Conservation (phyloP, 2,329 filamentous ascomycete genomes). For the Anthostomella pinea region DNA sequence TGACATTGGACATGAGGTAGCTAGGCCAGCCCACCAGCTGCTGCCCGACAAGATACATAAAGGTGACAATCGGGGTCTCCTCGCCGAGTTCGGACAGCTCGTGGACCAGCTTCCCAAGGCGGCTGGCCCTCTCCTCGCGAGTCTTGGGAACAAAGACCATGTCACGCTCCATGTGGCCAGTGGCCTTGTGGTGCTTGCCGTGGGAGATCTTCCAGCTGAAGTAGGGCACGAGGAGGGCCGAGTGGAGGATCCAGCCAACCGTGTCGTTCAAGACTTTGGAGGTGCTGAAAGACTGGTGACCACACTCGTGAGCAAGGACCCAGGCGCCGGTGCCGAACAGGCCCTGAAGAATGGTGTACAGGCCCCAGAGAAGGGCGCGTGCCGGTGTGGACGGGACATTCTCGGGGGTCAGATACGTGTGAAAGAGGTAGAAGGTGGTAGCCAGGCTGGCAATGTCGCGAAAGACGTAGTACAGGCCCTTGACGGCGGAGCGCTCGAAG, state of each 20-base stretch:
- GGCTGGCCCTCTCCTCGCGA: constrained; percentile 73
- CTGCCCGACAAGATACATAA: constrained; percentile 71
- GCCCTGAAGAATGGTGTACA: constrained; percentile 80
- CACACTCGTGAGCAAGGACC: constrained; percentile 97
- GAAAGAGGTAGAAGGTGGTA: constrained; percentile 79
- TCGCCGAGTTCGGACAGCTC: constrained; percentile 87
- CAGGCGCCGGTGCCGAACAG: constrained; percentile 91
- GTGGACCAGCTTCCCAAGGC: constrained; percentile 70
- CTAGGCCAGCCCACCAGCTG: constrained; percentile 91
- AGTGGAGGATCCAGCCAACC: constrained; percentile 90
- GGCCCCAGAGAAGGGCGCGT: constrained; percentile 61
- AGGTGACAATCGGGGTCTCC: constrained; percentile 86
- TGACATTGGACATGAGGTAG: constrained; percentile 90
- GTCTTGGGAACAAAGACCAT: constrained; percentile 99
- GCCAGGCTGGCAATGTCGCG: constrained; percentile 73
- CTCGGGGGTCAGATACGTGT: constrained; percentile 87
- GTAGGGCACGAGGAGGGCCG: constrained; percentile 85
- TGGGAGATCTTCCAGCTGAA: constrained; percentile 99
- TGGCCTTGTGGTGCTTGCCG: constrained; percentile 99
- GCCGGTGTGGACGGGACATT: constrained; percentile 67
- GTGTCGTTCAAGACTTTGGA: constrained; percentile 88
- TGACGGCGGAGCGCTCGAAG: constrained; percentile 79
- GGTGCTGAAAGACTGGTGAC: constrained; percentile 94
- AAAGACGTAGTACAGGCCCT: constrained; percentile 77
- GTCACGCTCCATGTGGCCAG: constrained; percentile 93